phyloP scores from a whole-genome alignment of 2,329 filamentous ascomycete species.

The Venturia carpophila region DNA sequence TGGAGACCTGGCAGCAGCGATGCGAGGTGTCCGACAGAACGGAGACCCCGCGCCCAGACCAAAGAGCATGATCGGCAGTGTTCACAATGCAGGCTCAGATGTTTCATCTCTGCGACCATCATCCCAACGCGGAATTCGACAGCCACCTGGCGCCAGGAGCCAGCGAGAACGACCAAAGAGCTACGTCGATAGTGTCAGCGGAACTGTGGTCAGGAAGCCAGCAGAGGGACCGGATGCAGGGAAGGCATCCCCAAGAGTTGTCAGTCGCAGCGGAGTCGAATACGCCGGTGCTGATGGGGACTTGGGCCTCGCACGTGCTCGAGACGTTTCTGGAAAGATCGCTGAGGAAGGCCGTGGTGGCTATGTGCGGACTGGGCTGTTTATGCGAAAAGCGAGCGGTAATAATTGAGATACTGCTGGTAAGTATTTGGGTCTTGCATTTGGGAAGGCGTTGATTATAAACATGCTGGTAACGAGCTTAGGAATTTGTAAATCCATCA shows the following conservation, averaged over 20 bases:
- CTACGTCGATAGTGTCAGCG: slow-evolving; percentile 11
- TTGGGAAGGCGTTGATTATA: slow-evolving; percentile 2
- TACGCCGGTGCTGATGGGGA: slow-evolving; percentile 33
- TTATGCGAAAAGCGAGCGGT: slow-evolving; percentile 36
- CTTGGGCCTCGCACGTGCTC: slow-evolving; percentile 31
- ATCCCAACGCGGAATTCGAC: background rate
- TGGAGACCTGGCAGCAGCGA: slow-evolving; percentile 40
- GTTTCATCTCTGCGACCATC: slow-evolving; percentile 5
- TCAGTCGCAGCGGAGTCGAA: slow-evolving; percentile 42
- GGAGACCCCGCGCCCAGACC: background rate
- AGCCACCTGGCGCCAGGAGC: background rate
- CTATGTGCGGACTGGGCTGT: slow-evolving; percentile 22
- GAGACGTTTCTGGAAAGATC: slow-evolving; percentile 65
- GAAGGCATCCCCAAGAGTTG: slow-evolving; percentile 29
- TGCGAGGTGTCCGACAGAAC: slow-evolving; percentile 29
- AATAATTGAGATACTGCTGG: slow-evolving; percentile 22
- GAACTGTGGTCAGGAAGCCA: slow-evolving; percentile 27
- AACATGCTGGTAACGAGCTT: background rate
- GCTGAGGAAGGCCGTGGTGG: slow-evolving; percentile 59
- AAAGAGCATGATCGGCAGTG: slow-evolving; percentile 22
- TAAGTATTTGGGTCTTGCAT: background rate
- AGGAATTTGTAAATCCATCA: background rate
- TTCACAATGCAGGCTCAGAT: slow-evolving; percentile 13
- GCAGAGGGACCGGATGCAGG: background rate
- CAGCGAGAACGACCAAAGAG: slow-evolving; percentile 12